Base-by-base conservation (phyloP, 2,329 filamentous ascomycete species). In the Epichloe sylvatica region DNA sequence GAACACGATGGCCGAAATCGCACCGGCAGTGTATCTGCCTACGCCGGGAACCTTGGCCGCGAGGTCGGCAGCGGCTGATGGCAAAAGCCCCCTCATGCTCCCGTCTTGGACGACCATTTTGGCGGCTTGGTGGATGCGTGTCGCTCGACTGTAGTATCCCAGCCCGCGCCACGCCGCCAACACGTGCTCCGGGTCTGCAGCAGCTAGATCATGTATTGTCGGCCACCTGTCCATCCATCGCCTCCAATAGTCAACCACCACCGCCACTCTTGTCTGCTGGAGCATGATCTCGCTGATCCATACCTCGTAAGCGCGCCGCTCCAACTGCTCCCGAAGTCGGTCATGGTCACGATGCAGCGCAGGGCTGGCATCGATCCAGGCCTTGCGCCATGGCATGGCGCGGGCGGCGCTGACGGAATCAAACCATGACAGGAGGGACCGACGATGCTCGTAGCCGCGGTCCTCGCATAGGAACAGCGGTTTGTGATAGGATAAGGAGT, bases 221-320 rank as follows among this genome's bases (percentile, higher is more conserved):
- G 78, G 77, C 77, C 78, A 83, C 50, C 71, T 71, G 1, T 61
- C 67, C 67, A 79, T 79, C 79, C 79, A 83, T 1, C 68, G 68
- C 33, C 74, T 77, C 75, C 78, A 83, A 60, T 83, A 83, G 44
- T 74, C 76, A 19, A 81, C 74, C 0, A 81, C 79, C 6, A 74
- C 74, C 2, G 75, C 71, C 4, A 83, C 79, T 33, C 79, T 75
- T 2, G 79, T 83, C 63, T 83, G 79, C 60, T 83, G 79, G 11
- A 82, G 70, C 79, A 83, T 83, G 55, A 81, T 76, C 64, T 83
- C 79, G 57, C 74, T 78, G 58, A 83, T 80, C 76, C 78, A 82
- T 44, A 83, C 78, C 60, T 81, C 73, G 63, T 83, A 83, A 2
- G 78, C 79, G 45, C 79, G 73, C 33, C 65, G 70, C 51, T 74